Conservation (phyloP, 768 basidiomycete genomes). For the Calocybe gangraenosa region DNA sequence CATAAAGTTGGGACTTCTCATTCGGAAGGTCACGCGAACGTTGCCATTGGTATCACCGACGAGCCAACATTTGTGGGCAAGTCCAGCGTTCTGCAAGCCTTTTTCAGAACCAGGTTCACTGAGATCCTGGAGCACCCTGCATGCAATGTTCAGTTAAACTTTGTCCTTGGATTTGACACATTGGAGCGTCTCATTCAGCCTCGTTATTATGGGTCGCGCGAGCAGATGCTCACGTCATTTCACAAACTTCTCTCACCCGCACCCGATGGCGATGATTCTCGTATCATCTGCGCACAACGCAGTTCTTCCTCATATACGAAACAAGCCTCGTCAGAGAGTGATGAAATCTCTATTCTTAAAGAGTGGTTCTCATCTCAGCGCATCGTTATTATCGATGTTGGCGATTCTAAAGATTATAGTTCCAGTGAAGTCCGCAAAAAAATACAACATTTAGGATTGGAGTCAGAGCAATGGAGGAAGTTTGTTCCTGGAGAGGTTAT, state of each 20-base stretch:
- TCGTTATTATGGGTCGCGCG: constrained; percentile 61
- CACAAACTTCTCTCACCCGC: constrained; percentile 51
- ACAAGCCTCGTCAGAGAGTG: constrained; percentile 9
- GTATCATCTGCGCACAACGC: constrained; percentile 57
- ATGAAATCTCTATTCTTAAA: constrained; percentile 28
- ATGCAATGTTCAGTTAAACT: constrained; percentile 46
- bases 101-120: constrained; percentile 37
- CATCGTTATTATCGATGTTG: constrained; percentile 62
- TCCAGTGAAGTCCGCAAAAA: constrained; percentile 63
- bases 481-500: constrained; percentile 16
- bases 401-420: constrained; percentile 54
- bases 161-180: constrained; percentile 83
- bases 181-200: constrained; percentile 74
- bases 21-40: constrained; percentile 31
- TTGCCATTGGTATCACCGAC: constrained; percentile 79
- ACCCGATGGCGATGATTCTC: constrained; percentile 43
- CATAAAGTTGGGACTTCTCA: neutral
- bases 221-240: constrained; percentile 54
- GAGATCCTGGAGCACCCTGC: constrained; percentile 12
- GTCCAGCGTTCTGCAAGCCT: constrained; percentile 51
- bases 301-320: constrained; percentile 5
- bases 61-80: constrained; percentile 90
- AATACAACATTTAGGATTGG: constrained; percentile 25
- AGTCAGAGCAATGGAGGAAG: constrained; percentile 15
- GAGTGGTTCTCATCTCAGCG: constrained; percentile 49